Evolutionary conservation across 768 basidiomycete species (phyloP), one percentile per base, ranked within the genome.

Genomic region (Macrolepiota dolichaula): DNA sequence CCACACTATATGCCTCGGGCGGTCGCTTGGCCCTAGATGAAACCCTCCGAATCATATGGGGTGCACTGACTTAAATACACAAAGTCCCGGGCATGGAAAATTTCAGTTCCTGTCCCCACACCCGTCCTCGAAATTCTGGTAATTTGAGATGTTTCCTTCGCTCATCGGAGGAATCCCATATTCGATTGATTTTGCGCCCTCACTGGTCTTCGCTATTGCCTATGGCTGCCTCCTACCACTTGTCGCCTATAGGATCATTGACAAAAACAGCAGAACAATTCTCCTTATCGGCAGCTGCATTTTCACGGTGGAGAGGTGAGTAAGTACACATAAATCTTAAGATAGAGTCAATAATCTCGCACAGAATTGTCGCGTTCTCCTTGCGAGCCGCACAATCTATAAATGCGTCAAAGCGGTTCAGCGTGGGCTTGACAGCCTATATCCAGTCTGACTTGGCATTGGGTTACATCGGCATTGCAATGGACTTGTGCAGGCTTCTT

Each of bases 141-240:
- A 17, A n/a, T n/a, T 10, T 13, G 24, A 32, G 27, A 60, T 64
- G 63, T 74, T 76, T 60, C 77, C 77, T 19, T 67, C 74, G 3
- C 75, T 73, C 19, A 68, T 77, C 19, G 76, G 77, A 5, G 78
- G 78, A 12, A 66, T 71, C 24, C 63, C 72, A 12, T 57, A 73
- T 22, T 55, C 63, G 15, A 56, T 59, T n/a, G 78, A 80, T 59
- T 71, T 77, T 59, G 73, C 64, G 27, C 74, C 77, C 46, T 77
- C 76, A 1, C 68, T 78, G 7, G 11, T 76, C 4, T 78, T 77
- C 62, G 67, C 70, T 15, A 55, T 71, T 13, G 65, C 76, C 10
- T 77, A 77, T 63, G 70, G 60, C 29, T 55, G 69, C 9, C 65
- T 76, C 6, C 36, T 75, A 6, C 75, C 75, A 10, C 37, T 77